Evolutionary conservation across 805 yeast species (phyloP).

Genomic region (Nakazawaea wyomingensis): DNA sequence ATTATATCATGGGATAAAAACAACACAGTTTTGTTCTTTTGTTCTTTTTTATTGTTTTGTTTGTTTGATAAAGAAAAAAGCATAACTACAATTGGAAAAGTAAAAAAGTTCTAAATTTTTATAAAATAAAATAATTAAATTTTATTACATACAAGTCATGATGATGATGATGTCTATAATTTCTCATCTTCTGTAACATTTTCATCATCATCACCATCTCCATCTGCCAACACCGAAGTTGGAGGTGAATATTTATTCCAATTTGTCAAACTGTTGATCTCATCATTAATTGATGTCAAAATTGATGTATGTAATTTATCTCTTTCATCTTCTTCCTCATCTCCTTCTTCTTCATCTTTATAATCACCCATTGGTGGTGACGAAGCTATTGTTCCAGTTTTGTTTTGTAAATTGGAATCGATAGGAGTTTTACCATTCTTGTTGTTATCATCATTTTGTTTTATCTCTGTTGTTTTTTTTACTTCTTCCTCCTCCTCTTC

Average conservation of each 20-base stretch:
- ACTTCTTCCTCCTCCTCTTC: conserved; percentile 5
- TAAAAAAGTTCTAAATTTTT: too few species aligned
- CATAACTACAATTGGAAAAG: too few species aligned
- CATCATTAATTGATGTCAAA: conserved; percentile 10
- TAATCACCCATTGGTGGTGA: conserved; percentile 10
- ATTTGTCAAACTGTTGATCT: conserved; percentile 3
- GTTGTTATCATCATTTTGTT: background rate
- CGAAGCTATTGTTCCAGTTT: conserved; percentile 1
- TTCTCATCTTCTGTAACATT: conserved; percentile 8
- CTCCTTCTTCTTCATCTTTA: background rate
- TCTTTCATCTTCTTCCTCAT: background rate
- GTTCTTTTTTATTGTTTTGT: too few species aligned
- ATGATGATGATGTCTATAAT: background rate
- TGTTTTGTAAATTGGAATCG: background rate
- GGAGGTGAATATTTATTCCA: conserved; percentile 7
- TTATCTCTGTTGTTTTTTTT: background rate
- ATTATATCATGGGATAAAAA: too few species aligned
- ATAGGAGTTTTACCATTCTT: conserved; percentile 5
- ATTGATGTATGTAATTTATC: conserved; percentile 7
- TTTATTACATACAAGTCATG: too few species aligned
- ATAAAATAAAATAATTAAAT: too few species aligned
- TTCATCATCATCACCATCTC: conserved; percentile 3
- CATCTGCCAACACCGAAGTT: conserved; percentile 5
- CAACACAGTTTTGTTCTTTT: background rate
- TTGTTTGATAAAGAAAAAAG: too few species aligned